Percentiles rank a stretch among this genome's conserved stretches.
These are phyloP conservation scores for Trichoderma atroviride DNA, from an alignment of 2,329 filamentous ascomycete genomes.

Conservation along the genomic window DNA sequence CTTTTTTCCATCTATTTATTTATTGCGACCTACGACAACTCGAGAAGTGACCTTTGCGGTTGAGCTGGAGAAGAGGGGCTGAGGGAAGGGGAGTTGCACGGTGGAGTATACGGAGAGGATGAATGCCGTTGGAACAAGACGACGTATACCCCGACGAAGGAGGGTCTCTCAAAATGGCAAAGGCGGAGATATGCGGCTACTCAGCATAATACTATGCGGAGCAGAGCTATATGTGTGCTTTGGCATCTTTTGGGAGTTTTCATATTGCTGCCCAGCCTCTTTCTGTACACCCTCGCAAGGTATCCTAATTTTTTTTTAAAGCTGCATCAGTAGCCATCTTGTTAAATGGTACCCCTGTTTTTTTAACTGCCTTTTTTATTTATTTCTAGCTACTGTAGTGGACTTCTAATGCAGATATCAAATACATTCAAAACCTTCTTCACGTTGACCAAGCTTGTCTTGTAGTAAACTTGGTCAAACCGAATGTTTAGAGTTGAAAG, in stretches of 20 bases:
- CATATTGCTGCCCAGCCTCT: conserved; percentile 7
- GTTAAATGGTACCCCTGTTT: conserved; percentile 35
- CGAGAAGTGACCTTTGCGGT: conserved; percentile 34
- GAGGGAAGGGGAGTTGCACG: conserved; percentile 31
- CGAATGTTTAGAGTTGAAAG: background rate
- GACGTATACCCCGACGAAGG: conserved; percentile 31
- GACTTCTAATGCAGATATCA: conserved; percentile 67
- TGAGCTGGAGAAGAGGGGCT: conserved; percentile 39
- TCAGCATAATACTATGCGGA: conserved; percentile 27
- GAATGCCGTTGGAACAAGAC: conserved; percentile 27
- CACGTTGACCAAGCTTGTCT: background rate
- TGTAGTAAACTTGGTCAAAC: no score
- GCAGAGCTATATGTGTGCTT: conserved; percentile 29
- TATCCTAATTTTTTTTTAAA: conserved; percentile 28
- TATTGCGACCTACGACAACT: conserved; percentile 32
- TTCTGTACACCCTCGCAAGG: conserved; percentile 22
- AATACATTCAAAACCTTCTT: conserved; percentile 46
- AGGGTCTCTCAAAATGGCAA: conserved; percentile 23
- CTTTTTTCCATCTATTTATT: conserved; percentile 33
- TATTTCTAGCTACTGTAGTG: conserved; percentile 57
- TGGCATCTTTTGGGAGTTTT: conserved; percentile 10
- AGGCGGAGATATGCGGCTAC: conserved; percentile 28
- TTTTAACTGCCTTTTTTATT: conserved; percentile 36
- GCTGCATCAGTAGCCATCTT: conserved; percentile 37
- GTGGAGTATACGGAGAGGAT: conserved; percentile 26